A percentile compares a stretch with the other conserved stretches of the same genome.
Conservation (phyloP, 2,329 filamentous ascomycete species). For the Colletotrichum lupini region DNA sequence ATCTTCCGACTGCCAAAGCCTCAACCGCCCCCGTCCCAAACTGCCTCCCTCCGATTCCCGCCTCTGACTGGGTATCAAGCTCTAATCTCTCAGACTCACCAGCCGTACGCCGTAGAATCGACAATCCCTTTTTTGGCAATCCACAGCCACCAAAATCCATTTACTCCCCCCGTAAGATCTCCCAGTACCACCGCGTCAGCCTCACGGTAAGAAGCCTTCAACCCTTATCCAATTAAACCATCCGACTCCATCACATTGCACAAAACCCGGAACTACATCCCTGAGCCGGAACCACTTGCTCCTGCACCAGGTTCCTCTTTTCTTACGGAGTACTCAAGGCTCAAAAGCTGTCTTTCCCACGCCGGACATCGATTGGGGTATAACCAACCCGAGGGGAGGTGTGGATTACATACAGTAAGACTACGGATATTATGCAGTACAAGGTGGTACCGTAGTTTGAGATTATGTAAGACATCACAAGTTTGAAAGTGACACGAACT, state of each 20-base stretch:
- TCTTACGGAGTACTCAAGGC: not conserved
- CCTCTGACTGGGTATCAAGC: no score
- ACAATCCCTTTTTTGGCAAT: not conserved
- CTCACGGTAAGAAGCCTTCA: not conserved
- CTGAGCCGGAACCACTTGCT: not conserved
- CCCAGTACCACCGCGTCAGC: not conserved
- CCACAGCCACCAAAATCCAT: not conserved
- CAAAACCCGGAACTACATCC: not conserved
- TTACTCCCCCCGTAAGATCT: no score
- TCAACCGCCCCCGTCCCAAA: slow-evolving; percentile 3
- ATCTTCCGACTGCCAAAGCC: slow-evolving; percentile 24
- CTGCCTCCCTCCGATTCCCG: no score
- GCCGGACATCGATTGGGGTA: not conserved
- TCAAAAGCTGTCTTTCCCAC: not conserved
- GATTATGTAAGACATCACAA: slow-evolving; percentile 6
- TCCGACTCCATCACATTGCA: not conserved
- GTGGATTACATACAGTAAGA: no score
- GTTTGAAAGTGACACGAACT: slow-evolving; percentile 1
- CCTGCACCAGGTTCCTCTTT: not conserved
- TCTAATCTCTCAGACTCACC: not conserved
- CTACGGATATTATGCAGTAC: not conserved
- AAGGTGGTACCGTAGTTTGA: not conserved
- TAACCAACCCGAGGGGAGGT: not conserved
- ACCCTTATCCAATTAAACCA: not conserved
- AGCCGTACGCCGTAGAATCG: not conserved